Conservation (phyloP, 2,329 filamentous ascomycete species). For the Alternaria postmessia region DNA sequence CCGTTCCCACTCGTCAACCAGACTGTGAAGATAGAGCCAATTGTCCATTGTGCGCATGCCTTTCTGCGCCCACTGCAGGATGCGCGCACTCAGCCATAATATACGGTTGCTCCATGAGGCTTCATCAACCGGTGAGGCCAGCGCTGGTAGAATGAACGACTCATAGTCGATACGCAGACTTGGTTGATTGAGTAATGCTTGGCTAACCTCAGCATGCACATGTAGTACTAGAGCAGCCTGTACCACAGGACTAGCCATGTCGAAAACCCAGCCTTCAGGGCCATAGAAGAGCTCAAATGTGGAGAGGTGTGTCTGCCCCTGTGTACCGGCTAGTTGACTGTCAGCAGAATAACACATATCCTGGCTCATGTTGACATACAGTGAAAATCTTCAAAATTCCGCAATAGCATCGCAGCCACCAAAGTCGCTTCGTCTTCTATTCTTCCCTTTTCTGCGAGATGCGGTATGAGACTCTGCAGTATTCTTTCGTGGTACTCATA, state of each 20-base stretch:
- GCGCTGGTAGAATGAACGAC: slow-evolving; percentile 11
- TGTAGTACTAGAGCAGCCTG: slow-evolving; percentile 30
- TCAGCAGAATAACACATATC: slow-evolving; percentile 3
- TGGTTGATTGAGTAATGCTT: slow-evolving; percentile 19
- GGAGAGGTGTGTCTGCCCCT: slow-evolving; percentile 24
- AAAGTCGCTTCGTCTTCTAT: slow-evolving; percentile 30
- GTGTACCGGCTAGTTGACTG: slow-evolving; percentile 24
- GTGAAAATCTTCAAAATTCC: slow-evolving; percentile 27
- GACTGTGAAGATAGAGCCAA: slow-evolving; percentile 18
- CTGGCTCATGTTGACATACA: slow-evolving; percentile 15
- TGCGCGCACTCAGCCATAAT: slow-evolving; percentile 26
- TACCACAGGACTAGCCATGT: slow-evolving; percentile 22
- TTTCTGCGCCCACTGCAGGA: slow-evolving; percentile 24
- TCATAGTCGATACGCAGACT: slow-evolving; percentile 25
- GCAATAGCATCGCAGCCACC: slow-evolving; percentile 27
- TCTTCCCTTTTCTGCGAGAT: slow-evolving; percentile 21
- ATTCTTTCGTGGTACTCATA: slow-evolving; percentile 29
- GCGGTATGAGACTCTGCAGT: slow-evolving; percentile 24
- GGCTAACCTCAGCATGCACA: slow-evolving; percentile 27
- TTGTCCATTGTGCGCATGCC: slow-evolving; percentile 8
- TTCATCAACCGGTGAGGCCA: slow-evolving; percentile 17
- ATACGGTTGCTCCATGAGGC: slow-evolving; percentile 28
- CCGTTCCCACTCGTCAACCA: slow-evolving; percentile 31
- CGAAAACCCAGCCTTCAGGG: slow-evolving; percentile 21
- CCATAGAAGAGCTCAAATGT: slow-evolving; percentile 28